Percentiles rank a stretch among this genome's conserved stretches.
phyloP scores from a whole-genome alignment of 2,329 filamentous ascomycete species.

The Diaporthe citri region DNA sequence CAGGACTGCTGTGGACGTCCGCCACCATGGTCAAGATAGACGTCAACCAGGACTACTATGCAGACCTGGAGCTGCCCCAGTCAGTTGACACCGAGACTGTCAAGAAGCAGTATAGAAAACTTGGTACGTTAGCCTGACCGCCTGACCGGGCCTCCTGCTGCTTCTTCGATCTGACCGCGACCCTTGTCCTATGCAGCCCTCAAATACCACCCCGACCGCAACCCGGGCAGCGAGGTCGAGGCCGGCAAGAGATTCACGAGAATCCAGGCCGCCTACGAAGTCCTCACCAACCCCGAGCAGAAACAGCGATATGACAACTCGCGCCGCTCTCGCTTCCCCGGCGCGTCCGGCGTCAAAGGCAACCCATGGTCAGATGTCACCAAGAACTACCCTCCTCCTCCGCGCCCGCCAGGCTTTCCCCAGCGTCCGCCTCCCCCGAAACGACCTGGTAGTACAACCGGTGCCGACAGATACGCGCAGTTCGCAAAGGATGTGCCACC shows the following conservation, averaged over 20 bases:
- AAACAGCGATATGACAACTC: slow-evolving; percentile 64
- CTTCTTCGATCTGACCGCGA: slow-evolving; percentile 19
- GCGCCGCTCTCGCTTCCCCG: slow-evolving; percentile 60
- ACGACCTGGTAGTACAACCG: slow-evolving; percentile 38
- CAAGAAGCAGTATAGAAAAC: slow-evolving; percentile 87
- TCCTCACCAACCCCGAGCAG: slow-evolving; percentile 66
- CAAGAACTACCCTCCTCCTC: slow-evolving; percentile 64
- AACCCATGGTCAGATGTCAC: slow-evolving; percentile 68
- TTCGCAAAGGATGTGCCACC: slow-evolving; percentile 42
- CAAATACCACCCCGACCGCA: slow-evolving; percentile 90
- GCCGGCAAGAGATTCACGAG: slow-evolving; percentile 86
- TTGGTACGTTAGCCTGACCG: slow-evolving; percentile 65
- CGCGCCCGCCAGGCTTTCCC: slow-evolving; percentile 48
- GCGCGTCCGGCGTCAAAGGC: slow-evolving; percentile 67
- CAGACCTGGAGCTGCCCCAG: slow-evolving; percentile 77
- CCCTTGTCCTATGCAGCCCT: slow-evolving; percentile 66
- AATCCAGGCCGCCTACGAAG: slow-evolving; percentile 88
- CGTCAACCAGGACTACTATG: slow-evolving; percentile 83
- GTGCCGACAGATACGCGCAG: slow-evolving; percentile 38
- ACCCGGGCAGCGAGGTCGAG: slow-evolving; percentile 84
- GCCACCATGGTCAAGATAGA: slow-evolving; percentile 77
- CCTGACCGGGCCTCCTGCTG: slow-evolving; percentile 41
- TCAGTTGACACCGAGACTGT: slow-evolving; percentile 80
- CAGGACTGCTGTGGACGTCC: slow-evolving; percentile 47
- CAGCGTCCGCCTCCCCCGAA: slow-evolving; percentile 45